Base-by-base conservation (phyloP, 78 protist species). In the Dictyostelium citrinum region DNA sequence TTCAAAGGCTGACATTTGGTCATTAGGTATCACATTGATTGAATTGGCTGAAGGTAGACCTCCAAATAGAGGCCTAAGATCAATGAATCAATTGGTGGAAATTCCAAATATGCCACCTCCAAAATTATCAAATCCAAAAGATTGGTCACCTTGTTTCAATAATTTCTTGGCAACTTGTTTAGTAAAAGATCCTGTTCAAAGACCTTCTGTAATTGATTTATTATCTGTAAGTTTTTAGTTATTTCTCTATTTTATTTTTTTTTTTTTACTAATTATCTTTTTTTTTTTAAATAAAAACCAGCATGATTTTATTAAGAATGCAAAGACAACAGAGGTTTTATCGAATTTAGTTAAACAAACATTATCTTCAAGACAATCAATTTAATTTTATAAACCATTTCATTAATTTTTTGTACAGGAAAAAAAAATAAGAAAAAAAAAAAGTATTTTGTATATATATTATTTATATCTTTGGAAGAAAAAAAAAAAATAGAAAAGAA, bases 151-250 rank as follows among this genome's bases (percentile, higher is more conserved):
- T 5, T 75, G 71, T 17, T 96, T 98, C 71, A 60, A 95, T 27
- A 97, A 95, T 76, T 97, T 98, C 27, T 14, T 97, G 4, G 81
- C 90, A 5, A 33, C 58, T 20, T 97, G 98, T 64, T 97, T 98
- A 29, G 33, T 51, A 9, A 97, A 96, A 72, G 97, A 97, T 49
- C 97, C 98, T 8, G 83, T n/a, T 33, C 49, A 94, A 81, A 77
- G 98, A n/a, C 93, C 97, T n/a, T 46, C 27, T 22, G 98, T 98
- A 4, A 37, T 7, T 31, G 81, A 94, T 46, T 84, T 97, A 46
- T 75, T 96, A n/a, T 46, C 31, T 24, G 81, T 37, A 39, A 74
- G 46, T 74, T 20, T 39, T 39, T 22, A 2, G 12, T 29, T 31
- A 10, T 35, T 35, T 16, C n/a, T 16, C 37, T 35, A 39, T 74